These are phyloP conservation scores for Pseudocercospora pini-densiflorae DNA, from an alignment of 2,329 filamentous ascomycete genomes.

Conservation along the genomic window DNA sequence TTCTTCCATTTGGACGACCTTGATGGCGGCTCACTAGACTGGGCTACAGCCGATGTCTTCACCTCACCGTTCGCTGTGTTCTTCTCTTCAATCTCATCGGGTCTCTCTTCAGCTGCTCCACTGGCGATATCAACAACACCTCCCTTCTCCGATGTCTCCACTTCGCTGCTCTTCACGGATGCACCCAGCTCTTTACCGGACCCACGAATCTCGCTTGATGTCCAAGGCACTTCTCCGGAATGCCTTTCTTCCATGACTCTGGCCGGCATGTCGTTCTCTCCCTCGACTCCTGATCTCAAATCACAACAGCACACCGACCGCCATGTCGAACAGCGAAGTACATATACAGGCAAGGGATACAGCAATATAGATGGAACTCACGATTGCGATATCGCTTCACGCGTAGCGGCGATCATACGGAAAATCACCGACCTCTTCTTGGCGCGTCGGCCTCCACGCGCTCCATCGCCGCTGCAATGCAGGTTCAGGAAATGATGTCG, in stretches of 20 bases:
- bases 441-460: neutral
- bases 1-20: slow-evolving; percentile 1
- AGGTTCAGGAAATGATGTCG: neutral
- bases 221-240: neutral
- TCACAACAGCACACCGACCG: neutral
- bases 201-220: neutral
- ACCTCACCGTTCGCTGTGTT: neutral
- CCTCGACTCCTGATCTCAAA: neutral
- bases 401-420: neutral
- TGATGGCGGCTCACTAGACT: neutral
- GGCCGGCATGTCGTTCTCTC: neutral
- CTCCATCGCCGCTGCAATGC: neutral
- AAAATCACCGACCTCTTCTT: neutral
- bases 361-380: neutral
- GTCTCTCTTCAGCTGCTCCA: neutral
- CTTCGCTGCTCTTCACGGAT: neutral
- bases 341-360: neutral
- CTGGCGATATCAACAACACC: neutral
- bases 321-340: neutral
- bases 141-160: neutral
- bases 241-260: neutral
- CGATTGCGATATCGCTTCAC: neutral
- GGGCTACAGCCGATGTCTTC: neutral
- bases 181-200: neutral
- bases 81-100: neutral